Evolutionary conservation across 108 stramenopile genomes (phyloP).

Genomic region (Skeletonema menzelii): DNA sequence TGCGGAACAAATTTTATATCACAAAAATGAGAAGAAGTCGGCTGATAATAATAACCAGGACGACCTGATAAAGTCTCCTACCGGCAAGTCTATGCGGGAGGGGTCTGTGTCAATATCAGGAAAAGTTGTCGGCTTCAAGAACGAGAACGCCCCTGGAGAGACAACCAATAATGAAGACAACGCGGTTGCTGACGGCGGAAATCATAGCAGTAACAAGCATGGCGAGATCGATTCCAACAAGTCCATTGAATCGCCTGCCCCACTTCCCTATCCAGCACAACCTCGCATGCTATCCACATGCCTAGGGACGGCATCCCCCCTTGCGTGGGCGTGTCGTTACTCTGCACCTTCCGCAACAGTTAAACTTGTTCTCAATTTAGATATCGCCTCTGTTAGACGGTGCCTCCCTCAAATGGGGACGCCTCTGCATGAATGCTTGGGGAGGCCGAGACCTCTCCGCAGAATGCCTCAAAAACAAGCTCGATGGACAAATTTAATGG

Average conservation of each 20-base stretch:
- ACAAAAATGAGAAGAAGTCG: not conserved
- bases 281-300: constrained; percentile 36
- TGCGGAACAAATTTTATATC: constrained; percentile 18
- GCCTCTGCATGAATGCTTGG: constrained; percentile 75
- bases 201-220: not conserved
- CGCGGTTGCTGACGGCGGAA: not conserved
- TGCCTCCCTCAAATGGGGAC: constrained; percentile 68
- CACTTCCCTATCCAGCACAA: constrained; percentile 5
- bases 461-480: constrained; percentile 23
- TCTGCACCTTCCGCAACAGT: constrained; percentile 65
- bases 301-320: constrained; percentile 47
- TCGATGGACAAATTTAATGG: constrained; percentile 9
- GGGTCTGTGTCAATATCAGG: constrained; percentile 23
- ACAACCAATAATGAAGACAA: not conserved
- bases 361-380: constrained; percentile 52
- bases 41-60: not conserved
- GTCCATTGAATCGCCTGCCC: not conserved
- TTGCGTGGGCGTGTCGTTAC: constrained; percentile 67
- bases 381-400: constrained; percentile 45
- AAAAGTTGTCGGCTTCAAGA: not conserved
- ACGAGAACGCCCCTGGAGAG: not conserved
- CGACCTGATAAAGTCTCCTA: not conserved
- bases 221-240: not conserved
- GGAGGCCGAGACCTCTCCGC: constrained; percentile 34
- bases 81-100: constrained; percentile 3